Evolutionary conservation across 805 yeast genomes (phyloP), one percentile per base, ranked within the genome.

Genomic region (Metschnikowia similis): DNA sequence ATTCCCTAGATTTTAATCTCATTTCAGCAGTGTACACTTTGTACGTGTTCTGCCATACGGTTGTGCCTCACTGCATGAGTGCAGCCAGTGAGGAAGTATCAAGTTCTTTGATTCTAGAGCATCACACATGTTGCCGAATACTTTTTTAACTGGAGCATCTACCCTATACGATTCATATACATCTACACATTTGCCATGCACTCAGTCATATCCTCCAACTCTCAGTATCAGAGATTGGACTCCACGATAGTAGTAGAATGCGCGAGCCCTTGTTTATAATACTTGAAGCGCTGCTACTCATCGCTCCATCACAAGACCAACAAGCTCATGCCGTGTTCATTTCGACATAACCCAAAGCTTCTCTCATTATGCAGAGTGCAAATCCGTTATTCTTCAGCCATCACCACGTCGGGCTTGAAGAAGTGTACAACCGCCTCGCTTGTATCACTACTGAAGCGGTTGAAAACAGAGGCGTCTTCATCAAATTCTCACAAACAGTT

Each of bases 391-490:
- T 17, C 14, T 11, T 41, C 45, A 17, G 30, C 26, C 4, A 5
- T 11, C 10, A 10, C 30, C 8, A 9, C 17, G 2, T 9, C n/a
- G 30, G 45, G 13, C 27, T 16, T 41, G 36, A 41, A 21, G 31
- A 17, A 41, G 10, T 41, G 37, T 11, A 41, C 45, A 7, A n/a
- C 45, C n/a, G 36, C 45, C 8, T 41, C 45, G 13, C 45, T 41
- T 32, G 30, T 37, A 31, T 31, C 34, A 8, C 28, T 41, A 41
- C 30, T 31, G 37, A 41, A 41, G 11, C 45, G 45, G 4, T 26
- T 41, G 34, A n/a, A 21, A 32, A 14, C 36, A n/a, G 37, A 41
- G 21, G 30, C 45, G 30, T 16, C 41, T 26, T 41, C 45, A 6
- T 32, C 29, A 10, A 21, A 41, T 13, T 21, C 10, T n/a, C 26